Evolutionary conservation across 2,329 filamentous ascomycete species (phyloP), one percentile per base, ranked within the genome.

Genomic region (Proliferodiscus dingleyae): DNA sequence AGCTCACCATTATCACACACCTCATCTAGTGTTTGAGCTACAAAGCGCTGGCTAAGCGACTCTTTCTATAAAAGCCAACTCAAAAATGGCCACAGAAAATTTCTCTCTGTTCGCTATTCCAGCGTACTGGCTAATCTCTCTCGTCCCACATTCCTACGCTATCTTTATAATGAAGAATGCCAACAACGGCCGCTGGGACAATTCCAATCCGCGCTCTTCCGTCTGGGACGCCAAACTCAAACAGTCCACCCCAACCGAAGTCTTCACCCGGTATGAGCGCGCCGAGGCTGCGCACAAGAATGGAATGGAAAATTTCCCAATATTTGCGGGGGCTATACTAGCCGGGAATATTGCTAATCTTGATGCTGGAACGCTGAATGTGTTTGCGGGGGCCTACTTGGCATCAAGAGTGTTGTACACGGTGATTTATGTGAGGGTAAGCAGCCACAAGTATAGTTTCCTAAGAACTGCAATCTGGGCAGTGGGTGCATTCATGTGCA

Each of bases 261-360:
- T 57, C 4, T 71, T 66, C 49, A 66, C 63, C 10, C 62, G 58
- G 6, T 73, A 65, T 42, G 70, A 74, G 58, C 68, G 71, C 32
- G 62, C 66, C 18, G 65, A 70, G 47, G 63, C 67, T 4, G 72
- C 69, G 26, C 69, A 73, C 50, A 61, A 65, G 22, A 73, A 73
- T 52, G 64, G 66, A 22, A 61, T 72, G 50, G 71, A 75, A 59
- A 71, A 68, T 42, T 59, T 73, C 43, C 67, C 71, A 1, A 50
- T 74, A 7, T 73, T 72, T 49, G 56, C 68, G 8, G 63, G 68
- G 1, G 67, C 70, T 2, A 60, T 73, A 7, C 59, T 73, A 11
- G 58, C 68, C 4, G 70, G 68, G 0, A 65, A 72, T 34, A 51
- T 72, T 41, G 71, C 67, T 42, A 55, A 59, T 47, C 54, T 63